Base-by-base conservation (phyloP, 768 basidiomycete genomes). In the Mycena rosella region DNA sequence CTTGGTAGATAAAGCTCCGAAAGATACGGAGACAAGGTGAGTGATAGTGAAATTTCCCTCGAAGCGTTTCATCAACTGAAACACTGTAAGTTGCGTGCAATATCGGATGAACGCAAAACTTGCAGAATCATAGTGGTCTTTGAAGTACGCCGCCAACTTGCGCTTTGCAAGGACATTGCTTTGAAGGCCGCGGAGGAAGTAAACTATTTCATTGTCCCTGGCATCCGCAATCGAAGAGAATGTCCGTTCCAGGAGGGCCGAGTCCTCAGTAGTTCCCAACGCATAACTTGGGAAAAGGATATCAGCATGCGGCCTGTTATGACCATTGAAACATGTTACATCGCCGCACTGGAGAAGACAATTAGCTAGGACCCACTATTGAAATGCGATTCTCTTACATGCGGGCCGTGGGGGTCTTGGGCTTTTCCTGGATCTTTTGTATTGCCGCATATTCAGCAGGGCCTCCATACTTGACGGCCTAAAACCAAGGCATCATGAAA, bases 391-490 rank as follows among this genome's bases (percentile, higher is more conserved):
- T 36, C 14, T 60, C 87, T 74, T 75, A 90, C 90, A 93, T 90
- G 18, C 89, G 88, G 38, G 91, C 85, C 8, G 90, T 88, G 0
- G 96, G 92, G 24, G 93, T 94, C 68, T 87, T 86, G 17, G 92
- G 88, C 63, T 91, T 89, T 72, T 89, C 86, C 74, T 90, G 89
- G 36, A 96, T 84, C 66, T 83, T 82, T 72, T 89, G 84, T 45
- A 92, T 83, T 40, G 90, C 89, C 36, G 94, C 88, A 73, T 90
- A 97, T 74, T 96, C 96, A 27, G 80, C 81, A 36, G 79, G 79
- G 24, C 95, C 94, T 44, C 94, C 95, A 73, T 93, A 80, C 75
- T 86, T 84, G 61, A 95, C 91, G 58, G 90, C 90, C 89, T 92
- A 55, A 36, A 64, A 56, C 17, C 24, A 40, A 32, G 15, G n/a